Conservation (phyloP, 2,329 filamentous ascomycete genomes). For the Hymenotorrendiella dingleyae region DNA sequence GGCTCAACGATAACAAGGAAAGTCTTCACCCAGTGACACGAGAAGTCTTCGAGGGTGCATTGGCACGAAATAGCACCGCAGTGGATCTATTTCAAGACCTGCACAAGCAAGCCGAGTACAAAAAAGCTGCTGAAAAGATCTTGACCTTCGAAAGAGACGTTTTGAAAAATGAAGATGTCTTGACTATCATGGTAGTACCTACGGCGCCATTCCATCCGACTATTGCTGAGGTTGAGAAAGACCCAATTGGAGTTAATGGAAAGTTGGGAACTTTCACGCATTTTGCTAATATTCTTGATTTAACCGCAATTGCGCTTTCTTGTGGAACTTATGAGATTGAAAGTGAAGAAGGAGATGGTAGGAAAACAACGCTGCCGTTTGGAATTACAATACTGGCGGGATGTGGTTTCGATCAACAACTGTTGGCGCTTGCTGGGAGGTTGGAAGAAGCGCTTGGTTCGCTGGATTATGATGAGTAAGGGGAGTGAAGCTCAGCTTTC, state of each 20-base stretch:
- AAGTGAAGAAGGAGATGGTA: conserved; percentile 5
- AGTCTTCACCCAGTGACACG: conserved; percentile 44
- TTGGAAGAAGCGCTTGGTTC: conserved; percentile 24
- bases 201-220: conserved; percentile 43
- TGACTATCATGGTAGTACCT: conserved; percentile 42
- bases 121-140: conserved; percentile 35
- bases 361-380: conserved; percentile 34
- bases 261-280: conserved; percentile 45
- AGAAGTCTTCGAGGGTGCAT: conserved; percentile 37
- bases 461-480: conserved; percentile 10
- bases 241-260: conserved; percentile 44
- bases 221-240: conserved; percentile 42
- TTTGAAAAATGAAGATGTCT: conserved; percentile 23
- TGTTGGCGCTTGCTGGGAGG: conserved; percentile 31
- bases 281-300: conserved; percentile 49
- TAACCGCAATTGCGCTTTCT: conserved; percentile 37
- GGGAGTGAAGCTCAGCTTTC: too few relatives aligned
- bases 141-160: conserved; percentile 28
- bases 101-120: conserved; percentile 39
- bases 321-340: conserved; percentile 21
- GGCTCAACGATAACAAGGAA: conserved; percentile 41
- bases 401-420: conserved; percentile 35
- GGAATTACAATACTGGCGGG: conserved; percentile 38
- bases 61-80: conserved; percentile 35
- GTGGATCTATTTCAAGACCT: conserved; percentile 45